Conservation (phyloP, 1,284 basidiomycete genomes). For the Melampsora larici-populina region DNA sequence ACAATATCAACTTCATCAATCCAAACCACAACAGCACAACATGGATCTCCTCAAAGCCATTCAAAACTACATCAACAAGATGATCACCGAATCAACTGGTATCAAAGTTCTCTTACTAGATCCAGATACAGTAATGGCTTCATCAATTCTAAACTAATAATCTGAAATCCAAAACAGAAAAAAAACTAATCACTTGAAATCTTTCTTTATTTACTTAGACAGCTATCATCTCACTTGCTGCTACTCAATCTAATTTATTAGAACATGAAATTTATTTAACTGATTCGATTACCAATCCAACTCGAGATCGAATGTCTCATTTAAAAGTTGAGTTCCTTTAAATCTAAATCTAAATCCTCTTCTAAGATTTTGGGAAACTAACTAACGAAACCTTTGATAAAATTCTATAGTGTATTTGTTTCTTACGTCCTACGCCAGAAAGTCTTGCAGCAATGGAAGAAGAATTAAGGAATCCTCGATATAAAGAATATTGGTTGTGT, state of each 20-base stretch:
- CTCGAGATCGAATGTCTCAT: conserved; percentile 53
- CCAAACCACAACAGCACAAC: conserved; percentile 4
- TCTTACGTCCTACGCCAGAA: conserved; percentile 74
- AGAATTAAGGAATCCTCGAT: conserved; percentile 84
- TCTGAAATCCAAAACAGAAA: too few species aligned
- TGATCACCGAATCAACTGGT: conserved; percentile 76
- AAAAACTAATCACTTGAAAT: conserved; percentile 3
- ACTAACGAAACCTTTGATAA: conserved; percentile 1
- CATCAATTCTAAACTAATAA: too few species aligned
- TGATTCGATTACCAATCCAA: conserved; percentile 86
- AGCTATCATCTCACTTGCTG: conserved; percentile 91
- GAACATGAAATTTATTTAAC: conserved; percentile 96
- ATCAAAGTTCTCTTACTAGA: conserved; percentile 99
- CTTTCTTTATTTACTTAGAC: conserved; percentile 68
- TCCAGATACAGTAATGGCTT: conserved; percentile 71
- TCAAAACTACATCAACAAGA: conserved; percentile 85
- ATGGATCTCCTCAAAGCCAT: conserved; percentile 97
- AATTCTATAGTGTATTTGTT: conserved; percentile 78
- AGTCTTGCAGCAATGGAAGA: conserved; percentile 76
- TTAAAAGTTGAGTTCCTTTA: conserved; percentile 9
- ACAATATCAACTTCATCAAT: background rate
- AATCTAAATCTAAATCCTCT: too few species aligned
- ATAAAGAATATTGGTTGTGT: conserved; percentile 97
- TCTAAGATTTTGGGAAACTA: too few species aligned
- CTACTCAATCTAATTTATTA: conserved; percentile 90